Percentiles rank a stretch among this genome's conserved stretches.
Evolutionary conservation across 2,329 filamentous ascomycete genomes (phyloP).

Genomic region (Sarocladium oryzae): DNA sequence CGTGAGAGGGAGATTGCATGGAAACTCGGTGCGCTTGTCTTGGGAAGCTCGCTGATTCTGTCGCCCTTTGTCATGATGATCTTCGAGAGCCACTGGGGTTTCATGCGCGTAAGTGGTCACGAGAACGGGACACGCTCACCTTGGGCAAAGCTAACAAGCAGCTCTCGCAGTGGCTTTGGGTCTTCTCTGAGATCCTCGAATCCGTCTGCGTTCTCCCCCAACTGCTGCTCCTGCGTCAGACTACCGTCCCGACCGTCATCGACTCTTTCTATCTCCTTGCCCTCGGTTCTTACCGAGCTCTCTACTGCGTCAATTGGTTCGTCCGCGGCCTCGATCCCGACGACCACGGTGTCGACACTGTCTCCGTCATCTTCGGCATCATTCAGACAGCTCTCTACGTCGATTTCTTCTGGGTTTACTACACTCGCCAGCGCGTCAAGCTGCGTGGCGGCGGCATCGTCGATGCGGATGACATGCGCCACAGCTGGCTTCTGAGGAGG

Average conservation of each 20-base stretch:
- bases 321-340: constrained; percentile 55
- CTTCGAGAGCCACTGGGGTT: constrained; percentile 47
- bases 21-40: constrained; percentile 71
- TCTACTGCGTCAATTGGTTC: constrained; percentile 94
- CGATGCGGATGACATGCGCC: constrained; percentile 79
- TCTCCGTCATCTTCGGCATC: constrained; percentile 78
- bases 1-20: constrained; percentile 87
- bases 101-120: constrained; percentile 39
- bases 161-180: constrained; percentile 62
- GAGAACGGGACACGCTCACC: neutral
- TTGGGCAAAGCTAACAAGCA: neutral
- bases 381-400: constrained; percentile 85
- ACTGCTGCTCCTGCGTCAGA: constrained; percentile 84
- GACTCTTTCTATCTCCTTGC: constrained; percentile 92
- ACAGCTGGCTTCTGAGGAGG: constrained; percentile 75
- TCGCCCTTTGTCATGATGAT: constrained; percentile 69
- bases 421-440: constrained; percentile 87
- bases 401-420: constrained; percentile 98
- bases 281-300: constrained; percentile 77
- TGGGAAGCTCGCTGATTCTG: constrained; percentile 57
- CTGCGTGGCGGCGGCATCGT: constrained; percentile 79
- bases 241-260: constrained; percentile 91
- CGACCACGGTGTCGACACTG: constrained; percentile 55
- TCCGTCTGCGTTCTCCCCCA: constrained; percentile 87
- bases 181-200: constrained; percentile 87